Base-by-base conservation (phyloP, 495 filamentous ascomycete species). In the Xylaria grammica region DNA sequence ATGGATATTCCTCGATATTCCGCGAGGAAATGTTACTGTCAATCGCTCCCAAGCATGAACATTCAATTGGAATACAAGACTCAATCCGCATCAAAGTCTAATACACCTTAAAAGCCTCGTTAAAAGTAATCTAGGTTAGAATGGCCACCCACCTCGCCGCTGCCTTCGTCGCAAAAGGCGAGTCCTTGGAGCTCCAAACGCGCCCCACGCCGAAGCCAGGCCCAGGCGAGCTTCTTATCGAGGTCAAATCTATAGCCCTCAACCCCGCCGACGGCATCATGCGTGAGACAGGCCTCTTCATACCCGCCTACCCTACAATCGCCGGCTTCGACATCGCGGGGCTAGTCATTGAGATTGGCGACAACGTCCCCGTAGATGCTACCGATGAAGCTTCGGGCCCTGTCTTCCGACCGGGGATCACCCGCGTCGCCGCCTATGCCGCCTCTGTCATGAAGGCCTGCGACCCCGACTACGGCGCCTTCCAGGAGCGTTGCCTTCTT, bases 161-260 rank as follows among this genome's bases (percentile, higher is more conserved):
- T 45, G 56, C 81, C n/a, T 67, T 65, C 48, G 62, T 44, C 13
- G 70, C 62, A 4, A 77, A 76, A 71, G 77, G 73, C 8, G 4
- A 66, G 7, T 75, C 74, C 17, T 75, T 81, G n/a, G 48, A 69
- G 60, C 15, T 82, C 13, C 62, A 73, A 58, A 24, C 69, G 15
- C 76, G 77, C 15, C 67, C 67, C 11, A 82, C 78, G 0, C 81
- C 79, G 4, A 78, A 75, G 19, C 81, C 77, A 59, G 83, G 81
- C 3, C 79, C 81, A 26, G 69, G 68, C 36, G 81, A 85, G 38
- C 72, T 86, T 65, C 79, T 85, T 36, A 74, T 85, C 62, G 72
- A 67, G 8, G 77, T 81, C 62, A 79, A 83, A 60, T 75, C 82
- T 20, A 58, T 85, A 26, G 82, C 82, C 26, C 69, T 86, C 51